Conservation (phyloP, 2,329 filamentous ascomycete genomes). For the Colletotrichum agaves region DNA sequence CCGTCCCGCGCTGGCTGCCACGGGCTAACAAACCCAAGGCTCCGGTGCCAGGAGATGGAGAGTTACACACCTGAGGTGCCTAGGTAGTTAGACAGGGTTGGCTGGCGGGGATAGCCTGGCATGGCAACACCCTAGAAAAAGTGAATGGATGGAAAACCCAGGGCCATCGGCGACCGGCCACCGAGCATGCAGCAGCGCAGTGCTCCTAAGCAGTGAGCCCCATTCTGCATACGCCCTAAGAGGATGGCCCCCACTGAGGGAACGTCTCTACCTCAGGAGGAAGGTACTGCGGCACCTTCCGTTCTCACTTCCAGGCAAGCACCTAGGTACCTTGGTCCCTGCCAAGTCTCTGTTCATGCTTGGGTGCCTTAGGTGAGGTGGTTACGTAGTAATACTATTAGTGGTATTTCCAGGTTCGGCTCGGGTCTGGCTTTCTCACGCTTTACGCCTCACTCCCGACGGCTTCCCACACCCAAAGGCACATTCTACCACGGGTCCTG, state of each 20-base stretch:
- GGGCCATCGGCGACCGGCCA: slow-evolving; percentile 31
- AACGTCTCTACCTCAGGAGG: slow-evolving; percentile 25
- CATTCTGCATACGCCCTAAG: background rate
- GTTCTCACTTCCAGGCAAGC: background rate
- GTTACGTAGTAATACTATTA: too few relatives aligned
- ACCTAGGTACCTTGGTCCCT: slow-evolving; percentile 6
- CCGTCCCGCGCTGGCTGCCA: slow-evolving; percentile 12
- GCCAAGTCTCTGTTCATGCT: slow-evolving; percentile 14
- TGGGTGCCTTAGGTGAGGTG: too few relatives aligned
- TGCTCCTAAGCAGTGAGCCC: background rate
- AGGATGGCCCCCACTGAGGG: slow-evolving; percentile 18
- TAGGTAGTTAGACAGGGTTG: slow-evolving; percentile 5
- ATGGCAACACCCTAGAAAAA: background rate
- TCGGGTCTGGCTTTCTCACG: slow-evolving; percentile 3
- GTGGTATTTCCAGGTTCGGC: slow-evolving; percentile 3
- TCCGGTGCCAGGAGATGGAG: slow-evolving; percentile 10
- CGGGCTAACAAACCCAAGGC: slow-evolving; percentile 17
- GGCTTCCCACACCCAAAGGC: slow-evolving; percentile 5
- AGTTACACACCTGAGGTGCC: too few relatives aligned
- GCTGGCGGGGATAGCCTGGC: background rate
- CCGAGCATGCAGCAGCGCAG: slow-evolving; percentile 33
- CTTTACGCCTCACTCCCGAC: slow-evolving; percentile 8
- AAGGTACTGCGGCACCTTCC: too few relatives aligned
- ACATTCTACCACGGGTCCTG: background rate
- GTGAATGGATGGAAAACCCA: background rate